A percentile compares a stretch with the other conserved stretches of the same genome.
These are phyloP conservation scores for Coemansia sp. DNA, from an alignment of 192 early-diverging fungal species.

Conservation along the genomic window DNA sequence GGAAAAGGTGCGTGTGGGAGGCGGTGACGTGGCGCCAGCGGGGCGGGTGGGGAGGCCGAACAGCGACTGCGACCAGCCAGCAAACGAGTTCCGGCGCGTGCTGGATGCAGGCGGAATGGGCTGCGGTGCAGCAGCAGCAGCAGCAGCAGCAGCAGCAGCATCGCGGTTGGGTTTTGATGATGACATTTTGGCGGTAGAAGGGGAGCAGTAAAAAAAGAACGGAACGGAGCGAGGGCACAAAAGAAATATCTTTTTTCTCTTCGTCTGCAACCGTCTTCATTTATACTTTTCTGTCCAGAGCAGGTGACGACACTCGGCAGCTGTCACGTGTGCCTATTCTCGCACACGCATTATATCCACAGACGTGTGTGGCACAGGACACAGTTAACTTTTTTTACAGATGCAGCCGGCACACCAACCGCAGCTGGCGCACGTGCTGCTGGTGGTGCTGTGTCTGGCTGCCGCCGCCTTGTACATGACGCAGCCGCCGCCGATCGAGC, in stretches of 20 bases:
- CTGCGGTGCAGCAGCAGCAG: constrained; percentile 20
- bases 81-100: constrained; percentile 35
- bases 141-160: too few relatives aligned
- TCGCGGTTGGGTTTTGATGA: too few relatives aligned
- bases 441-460: constrained; percentile 14
- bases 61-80: constrained; percentile 33
- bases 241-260: too few relatives aligned
- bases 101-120: constrained; percentile 22
- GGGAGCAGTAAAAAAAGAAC: neutral
- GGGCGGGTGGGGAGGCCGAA: constrained; percentile 16
- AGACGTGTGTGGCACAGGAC: too few relatives aligned
- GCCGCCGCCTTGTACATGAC: constrained; percentile 16
- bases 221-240: neutral
- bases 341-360: too few relatives aligned
- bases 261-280: neutral
- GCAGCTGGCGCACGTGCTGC: constrained; percentile 5
- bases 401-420: neutral
- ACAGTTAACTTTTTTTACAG: neutral
- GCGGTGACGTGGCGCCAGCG: constrained; percentile 8
- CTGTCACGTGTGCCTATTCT: constrained; percentile 6
- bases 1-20: constrained; percentile 1
- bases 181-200: too few relatives aligned
- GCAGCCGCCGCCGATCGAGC: constrained; percentile 25
- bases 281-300: neutral
- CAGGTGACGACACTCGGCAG: constrained; percentile 12